A percentile compares a stretch with the other conserved stretches of the same genome.
Conservation (phyloP, 805 yeast genomes). For the Isabelozyma gotoi region DNA sequence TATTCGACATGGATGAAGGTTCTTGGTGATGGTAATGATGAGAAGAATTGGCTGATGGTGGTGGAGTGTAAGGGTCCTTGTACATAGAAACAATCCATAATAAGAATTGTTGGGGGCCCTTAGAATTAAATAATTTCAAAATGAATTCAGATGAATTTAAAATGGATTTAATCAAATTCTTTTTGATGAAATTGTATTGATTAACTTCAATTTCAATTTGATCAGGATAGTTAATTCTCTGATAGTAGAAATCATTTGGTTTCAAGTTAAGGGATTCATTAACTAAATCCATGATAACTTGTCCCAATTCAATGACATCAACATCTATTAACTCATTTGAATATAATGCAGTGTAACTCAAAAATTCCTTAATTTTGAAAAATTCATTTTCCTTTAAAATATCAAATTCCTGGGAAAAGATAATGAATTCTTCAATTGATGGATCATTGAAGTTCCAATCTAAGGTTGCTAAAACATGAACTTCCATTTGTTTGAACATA, state of each 20-base stretch:
- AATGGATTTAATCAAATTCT: conserved; percentile 24
- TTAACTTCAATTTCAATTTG: conserved; percentile 10
- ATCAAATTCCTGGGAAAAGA: conserved; percentile 36
- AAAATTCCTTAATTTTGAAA: conserved; percentile 48
- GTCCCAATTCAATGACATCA: conserved; percentile 24
- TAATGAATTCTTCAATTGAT: conserved; percentile 36
- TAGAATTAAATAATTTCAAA: conserved; percentile 22
- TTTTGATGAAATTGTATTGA: conserved; percentile 22
- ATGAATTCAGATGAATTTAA: conserved; percentile 27
- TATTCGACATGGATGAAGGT: too few species aligned
- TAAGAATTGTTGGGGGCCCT: conserved; percentile 29
- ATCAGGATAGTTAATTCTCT: conserved; percentile 15
- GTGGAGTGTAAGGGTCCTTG: conserved; percentile 1
- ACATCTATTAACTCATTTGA: conserved; percentile 44
- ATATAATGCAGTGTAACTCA: conserved; percentile 50
- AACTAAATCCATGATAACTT: conserved; percentile 30
- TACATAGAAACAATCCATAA: conserved; percentile 5
- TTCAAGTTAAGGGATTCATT: conserved; percentile 27
- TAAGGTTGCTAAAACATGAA: conserved; percentile 40
- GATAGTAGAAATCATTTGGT: conserved; percentile 19
- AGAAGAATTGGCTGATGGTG: not conserved
- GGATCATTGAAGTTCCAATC: conserved; percentile 75
- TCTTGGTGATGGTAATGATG: too few species aligned
- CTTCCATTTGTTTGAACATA: conserved; percentile 64
- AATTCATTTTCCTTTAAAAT: conserved; percentile 25